Evolutionary conservation across 306 rosid genomes (phyloP).

Genomic region (Citrullus amarus): DNA sequence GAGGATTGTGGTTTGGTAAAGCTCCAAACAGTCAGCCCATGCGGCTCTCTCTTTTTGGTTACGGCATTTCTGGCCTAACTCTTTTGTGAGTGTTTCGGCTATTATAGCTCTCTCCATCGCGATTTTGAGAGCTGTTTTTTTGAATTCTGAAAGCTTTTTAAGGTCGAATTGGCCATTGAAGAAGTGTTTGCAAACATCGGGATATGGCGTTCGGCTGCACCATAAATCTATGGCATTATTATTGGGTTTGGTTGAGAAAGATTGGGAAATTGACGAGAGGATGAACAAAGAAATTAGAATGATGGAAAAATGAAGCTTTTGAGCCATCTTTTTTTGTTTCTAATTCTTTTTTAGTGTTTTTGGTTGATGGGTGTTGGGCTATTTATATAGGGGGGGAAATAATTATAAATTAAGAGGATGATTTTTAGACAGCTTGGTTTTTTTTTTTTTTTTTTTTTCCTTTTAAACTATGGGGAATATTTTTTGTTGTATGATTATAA

Average conservation of each 20-base stretch:
- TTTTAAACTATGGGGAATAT: background rate
- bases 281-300: background rate
- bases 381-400: background rate
- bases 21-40: conserved; percentile 2
- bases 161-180: background rate
- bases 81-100: background rate
- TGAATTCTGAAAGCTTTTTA: background rate
- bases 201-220: conserved; percentile 8
- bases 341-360: background rate
- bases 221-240: background rate
- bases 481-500: background rate
- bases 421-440: background rate
- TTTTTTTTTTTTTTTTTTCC: too few relatives aligned
- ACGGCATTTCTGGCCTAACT: background rate
- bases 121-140: background rate
- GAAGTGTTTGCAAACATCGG: background rate
- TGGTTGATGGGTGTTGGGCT: background rate
- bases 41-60: background rate
- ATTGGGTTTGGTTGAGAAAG: background rate
- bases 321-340: background rate
- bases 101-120: background rate
- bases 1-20: background rate
- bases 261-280: background rate
- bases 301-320: background rate
- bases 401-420: background rate